A percentile compares a stretch with the other conserved stretches of the same genome.
phyloP scores from a whole-genome alignment of 2,329 filamentous ascomycete genomes.

The Calonectria honghensis region DNA sequence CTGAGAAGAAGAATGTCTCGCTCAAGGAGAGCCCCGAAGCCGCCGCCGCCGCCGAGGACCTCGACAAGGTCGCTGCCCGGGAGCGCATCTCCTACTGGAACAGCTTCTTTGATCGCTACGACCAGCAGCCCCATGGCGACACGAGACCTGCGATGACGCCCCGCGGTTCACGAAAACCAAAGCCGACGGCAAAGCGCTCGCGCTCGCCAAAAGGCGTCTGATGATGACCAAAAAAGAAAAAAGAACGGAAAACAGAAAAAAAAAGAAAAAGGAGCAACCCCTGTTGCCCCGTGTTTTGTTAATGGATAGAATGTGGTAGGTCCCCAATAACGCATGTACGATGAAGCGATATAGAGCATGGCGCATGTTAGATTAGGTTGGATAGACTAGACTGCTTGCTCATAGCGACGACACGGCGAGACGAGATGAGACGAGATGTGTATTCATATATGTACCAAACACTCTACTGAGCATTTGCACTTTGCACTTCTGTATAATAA shows the following conservation, averaged over 20 bases:
- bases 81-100: conserved; percentile 52
- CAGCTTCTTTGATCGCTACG: conserved; percentile 53
- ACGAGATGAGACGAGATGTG: conserved; percentile 35
- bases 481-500: conserved; percentile 33
- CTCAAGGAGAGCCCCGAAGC: conserved; percentile 7
- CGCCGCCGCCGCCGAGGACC: conserved; percentile 24
- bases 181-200: not conserved
- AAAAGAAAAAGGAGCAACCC: not conserved
- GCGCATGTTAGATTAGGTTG: conserved; percentile 22
- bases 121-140: conserved; percentile 45
- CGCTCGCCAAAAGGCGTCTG: not conserved
- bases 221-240: not conserved
- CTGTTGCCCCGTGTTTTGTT: conserved; percentile 4
- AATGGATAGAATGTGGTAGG: conserved; percentile 4
- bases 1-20: not conserved
- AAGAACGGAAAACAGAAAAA: not conserved
- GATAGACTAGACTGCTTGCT: conserved; percentile 11
- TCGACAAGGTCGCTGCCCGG: conserved; percentile 43
- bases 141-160: not conserved
- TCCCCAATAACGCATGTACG: conserved; percentile 7
- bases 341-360: conserved; percentile 16
- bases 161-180: not conserved
- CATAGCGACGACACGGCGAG: conserved; percentile 4
- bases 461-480: conserved; percentile 40
- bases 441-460: conserved; percentile 38